A percentile compares a stretch with the other conserved stretches of the same genome.
Conservation (phyloP, 495 filamentous ascomycete genomes). For the Chaetomium fimeti region DNA sequence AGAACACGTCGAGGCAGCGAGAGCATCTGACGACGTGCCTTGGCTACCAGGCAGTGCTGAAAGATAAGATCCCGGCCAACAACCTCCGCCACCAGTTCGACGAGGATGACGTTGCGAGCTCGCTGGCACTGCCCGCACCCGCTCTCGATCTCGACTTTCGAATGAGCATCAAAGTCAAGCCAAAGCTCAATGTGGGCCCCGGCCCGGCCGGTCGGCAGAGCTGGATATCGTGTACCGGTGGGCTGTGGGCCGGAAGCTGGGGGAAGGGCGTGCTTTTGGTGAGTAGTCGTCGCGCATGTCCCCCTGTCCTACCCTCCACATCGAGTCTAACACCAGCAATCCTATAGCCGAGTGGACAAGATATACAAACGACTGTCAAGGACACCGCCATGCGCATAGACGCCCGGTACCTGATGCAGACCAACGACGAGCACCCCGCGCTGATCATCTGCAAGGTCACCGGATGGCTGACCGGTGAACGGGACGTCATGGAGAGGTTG, state of each 20-base stretch:
- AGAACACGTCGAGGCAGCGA: slow-evolving; percentile 37
- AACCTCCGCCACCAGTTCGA: slow-evolving; percentile 35
- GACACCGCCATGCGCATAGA: slow-evolving; percentile 33
- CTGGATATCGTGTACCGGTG: slow-evolving; percentile 35
- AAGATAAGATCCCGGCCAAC: slow-evolving; percentile 34
- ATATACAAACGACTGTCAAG: slow-evolving; percentile 30
- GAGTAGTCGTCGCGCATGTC: neutral
- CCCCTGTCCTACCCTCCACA: neutral
- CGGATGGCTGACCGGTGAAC: slow-evolving; percentile 36
- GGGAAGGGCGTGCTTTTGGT: slow-evolving; percentile 36
- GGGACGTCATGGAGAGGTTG: slow-evolving; percentile 36
- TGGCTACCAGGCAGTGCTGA: slow-evolving; percentile 30
- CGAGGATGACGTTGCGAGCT: slow-evolving; percentile 33
- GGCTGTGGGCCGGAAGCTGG: slow-evolving; percentile 34
- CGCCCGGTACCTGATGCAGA: slow-evolving; percentile 35
- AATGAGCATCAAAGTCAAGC: slow-evolving; percentile 36
- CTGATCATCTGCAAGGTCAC: slow-evolving; percentile 32
- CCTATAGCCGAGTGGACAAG: slow-evolving; percentile 31
- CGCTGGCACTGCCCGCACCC: slow-evolving; percentile 31
- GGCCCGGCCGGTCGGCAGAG: slow-evolving; percentile 24
- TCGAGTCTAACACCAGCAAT: neutral
- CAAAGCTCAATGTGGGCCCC: slow-evolving; percentile 30
- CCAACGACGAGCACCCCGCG: slow-evolving; percentile 34
- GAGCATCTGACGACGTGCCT: slow-evolving; percentile 33
- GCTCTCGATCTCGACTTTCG: slow-evolving; percentile 34